Percentiles rank a stretch among this genome's conserved stretches.
These are phyloP conservation scores for Chaetomium tenue DNA, from an alignment of 495 filamentous ascomycete genomes.

Conservation along the genomic window DNA sequence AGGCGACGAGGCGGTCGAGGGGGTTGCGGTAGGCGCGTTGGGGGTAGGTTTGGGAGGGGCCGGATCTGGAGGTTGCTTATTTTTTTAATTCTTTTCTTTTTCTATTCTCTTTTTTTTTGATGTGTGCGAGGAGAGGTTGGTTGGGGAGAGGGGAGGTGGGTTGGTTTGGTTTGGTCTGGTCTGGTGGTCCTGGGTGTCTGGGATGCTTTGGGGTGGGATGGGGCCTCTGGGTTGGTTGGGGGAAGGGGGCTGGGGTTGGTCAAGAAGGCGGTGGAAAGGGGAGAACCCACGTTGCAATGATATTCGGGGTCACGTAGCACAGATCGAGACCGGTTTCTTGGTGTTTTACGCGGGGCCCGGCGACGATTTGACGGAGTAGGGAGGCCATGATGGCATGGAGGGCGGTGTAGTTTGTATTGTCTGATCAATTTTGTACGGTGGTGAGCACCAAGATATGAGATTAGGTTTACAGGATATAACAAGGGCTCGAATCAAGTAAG, in stretches of 20 bases:
- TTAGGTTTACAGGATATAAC: not conserved
- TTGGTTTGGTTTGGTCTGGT: too few relatives aligned
- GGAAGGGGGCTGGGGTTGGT: not conserved
- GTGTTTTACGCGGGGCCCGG: constrained; percentile 77
- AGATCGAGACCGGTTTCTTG: constrained; percentile 86
- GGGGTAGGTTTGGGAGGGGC: constrained; percentile 83
- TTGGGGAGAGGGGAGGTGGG: not conserved
- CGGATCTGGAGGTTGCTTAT: constrained; percentile 66
- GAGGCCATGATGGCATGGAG: constrained; percentile 45
- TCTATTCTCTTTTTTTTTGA: too few relatives aligned
- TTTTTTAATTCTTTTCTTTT: too few relatives aligned
- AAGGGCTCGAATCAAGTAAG: too few relatives aligned
- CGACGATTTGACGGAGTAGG: constrained; percentile 57
- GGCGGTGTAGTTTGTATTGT: not conserved
- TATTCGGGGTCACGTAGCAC: constrained; percentile 87
- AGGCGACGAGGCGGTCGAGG: constrained; percentile 76
- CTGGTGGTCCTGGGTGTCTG: too few relatives aligned
- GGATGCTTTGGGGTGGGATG: not conserved
- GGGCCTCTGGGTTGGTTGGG: too few relatives aligned
- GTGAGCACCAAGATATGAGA: not conserved
- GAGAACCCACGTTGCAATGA: constrained; percentile 57
- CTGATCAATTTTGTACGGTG: not conserved
- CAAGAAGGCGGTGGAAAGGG: not conserved
- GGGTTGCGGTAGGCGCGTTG: constrained; percentile 91
- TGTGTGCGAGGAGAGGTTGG: not conserved